phyloP scores from a whole-genome alignment of 805 yeast species.

The Torulaspora franciscae region DNA sequence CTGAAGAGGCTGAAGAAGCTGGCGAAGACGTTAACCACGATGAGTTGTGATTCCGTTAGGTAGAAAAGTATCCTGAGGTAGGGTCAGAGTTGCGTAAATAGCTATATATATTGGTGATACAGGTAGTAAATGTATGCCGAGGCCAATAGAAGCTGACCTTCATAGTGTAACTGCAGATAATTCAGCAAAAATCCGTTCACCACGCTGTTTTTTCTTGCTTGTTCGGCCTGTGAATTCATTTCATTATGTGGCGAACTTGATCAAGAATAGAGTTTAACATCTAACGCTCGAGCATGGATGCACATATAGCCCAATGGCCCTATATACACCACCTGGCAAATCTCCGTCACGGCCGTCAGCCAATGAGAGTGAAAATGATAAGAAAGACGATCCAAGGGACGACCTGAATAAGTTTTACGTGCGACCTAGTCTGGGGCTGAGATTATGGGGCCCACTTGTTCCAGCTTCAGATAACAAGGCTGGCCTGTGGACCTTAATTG shows the following conservation, averaged over 20 bases:
- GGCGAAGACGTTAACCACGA: slow-evolving; percentile 28
- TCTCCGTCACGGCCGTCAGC: slow-evolving; percentile 15
- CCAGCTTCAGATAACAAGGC: slow-evolving; percentile 64
- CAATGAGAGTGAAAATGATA: slow-evolving; percentile 8
- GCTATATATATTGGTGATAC: slow-evolving; percentile 1
- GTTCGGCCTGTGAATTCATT: background rate
- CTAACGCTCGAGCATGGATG: background rate
- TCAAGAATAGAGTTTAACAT: background rate
- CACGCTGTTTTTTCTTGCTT: background rate
- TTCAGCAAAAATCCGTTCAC: slow-evolving; percentile 1
- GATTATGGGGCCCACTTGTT: slow-evolving; percentile 64
- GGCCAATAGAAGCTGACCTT: background rate
- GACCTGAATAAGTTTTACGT: slow-evolving; percentile 29
- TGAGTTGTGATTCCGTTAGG: slow-evolving; percentile 29
- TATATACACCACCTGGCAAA: slow-evolving; percentile 32
- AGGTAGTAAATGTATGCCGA: background rate
- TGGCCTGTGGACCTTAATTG: slow-evolving; percentile 50
- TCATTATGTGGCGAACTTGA: slow-evolving; percentile 5
- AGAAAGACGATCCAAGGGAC: slow-evolving; percentile 19
- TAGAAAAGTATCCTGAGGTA: no score
- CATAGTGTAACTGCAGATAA: background rate
- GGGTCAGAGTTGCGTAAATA: background rate
- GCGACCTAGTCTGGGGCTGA: slow-evolving; percentile 56
- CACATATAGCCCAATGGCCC: slow-evolving; percentile 24
- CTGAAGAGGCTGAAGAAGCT: slow-evolving; percentile 17